Evolutionary conservation across 305 asterid genomes (phyloP), one percentile per base, ranked within the genome.

Genomic region (Fraxinus albicans): DNA sequence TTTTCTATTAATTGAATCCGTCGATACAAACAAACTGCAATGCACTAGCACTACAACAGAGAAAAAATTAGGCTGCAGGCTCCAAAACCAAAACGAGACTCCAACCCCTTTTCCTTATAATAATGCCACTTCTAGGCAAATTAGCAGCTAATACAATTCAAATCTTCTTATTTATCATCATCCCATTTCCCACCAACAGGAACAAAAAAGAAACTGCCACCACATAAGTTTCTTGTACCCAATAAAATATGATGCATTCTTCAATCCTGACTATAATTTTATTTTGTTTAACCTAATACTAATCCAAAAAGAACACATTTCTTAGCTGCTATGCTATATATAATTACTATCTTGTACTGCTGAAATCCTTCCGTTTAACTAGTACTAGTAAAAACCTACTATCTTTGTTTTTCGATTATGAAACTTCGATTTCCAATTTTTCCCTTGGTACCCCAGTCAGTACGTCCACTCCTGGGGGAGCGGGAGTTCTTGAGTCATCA

Each of bases 381-480:
- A 25, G 27, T 25, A 47, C 29, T 73, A 15, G 13, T 8, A 29
- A 44, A 36, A 8, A 2, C 23, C 79, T 10, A 42, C 7, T 9
- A 76, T 25, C 27, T 25, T 55, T 76, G 17, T 10, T 77, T n/a
- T 10, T 77, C 67, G 7, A n/a, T 38, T 60, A 25, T 74, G 35
- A 47, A 6, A 21, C 15, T 3, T 76, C 33, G n/a, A 72, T 3
- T 42, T 63, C 12, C 12, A 0, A 34, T 13, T 31, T 31, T 13
- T 69, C 6, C 50, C 27, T 17, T 19, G 70, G 70, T 5, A 19
- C 25, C 0, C 25, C 0, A 23, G 8, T 85, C 81, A 93, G 82
- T 93, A 93, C 6, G 97, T 85, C 90, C 90, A 87, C 31, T 87
- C 90, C 36, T 80, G 85, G 0, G 90, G 90, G 7, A 87, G 88